Conservation (phyloP, 352 stramenopile species). For the Globisporangium parvum region DNA sequence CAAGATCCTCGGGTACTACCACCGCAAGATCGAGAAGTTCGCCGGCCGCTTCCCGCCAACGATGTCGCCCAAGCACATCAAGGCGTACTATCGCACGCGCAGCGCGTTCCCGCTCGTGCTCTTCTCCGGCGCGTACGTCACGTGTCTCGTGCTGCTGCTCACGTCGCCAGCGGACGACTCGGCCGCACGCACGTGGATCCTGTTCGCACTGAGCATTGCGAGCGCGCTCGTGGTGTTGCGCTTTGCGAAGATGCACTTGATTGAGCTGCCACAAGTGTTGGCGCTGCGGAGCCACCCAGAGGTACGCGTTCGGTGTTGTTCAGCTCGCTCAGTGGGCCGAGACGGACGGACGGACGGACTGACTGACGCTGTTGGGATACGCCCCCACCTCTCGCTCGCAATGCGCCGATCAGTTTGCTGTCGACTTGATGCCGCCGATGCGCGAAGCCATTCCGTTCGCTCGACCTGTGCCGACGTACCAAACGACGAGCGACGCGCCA, state of each 20-base stretch:
- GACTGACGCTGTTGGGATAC: neutral
- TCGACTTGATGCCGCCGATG: slow-evolving; percentile 22
- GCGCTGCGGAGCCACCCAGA: slow-evolving; percentile 55
- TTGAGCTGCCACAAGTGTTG: slow-evolving; percentile 69
- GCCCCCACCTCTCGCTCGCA: neutral
- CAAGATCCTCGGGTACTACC: slow-evolving; percentile 82
- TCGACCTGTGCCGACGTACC: slow-evolving; percentile 40
- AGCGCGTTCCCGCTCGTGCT: slow-evolving; percentile 32
- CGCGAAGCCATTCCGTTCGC: slow-evolving; percentile 59
- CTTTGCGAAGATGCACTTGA: slow-evolving; percentile 63
- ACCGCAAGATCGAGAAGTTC: slow-evolving; percentile 78
- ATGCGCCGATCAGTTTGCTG: slow-evolving; percentile 35
- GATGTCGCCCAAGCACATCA: slow-evolving; percentile 43
- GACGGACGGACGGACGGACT: neutral
- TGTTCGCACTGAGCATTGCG: slow-evolving; percentile 52
- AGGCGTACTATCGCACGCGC: slow-evolving; percentile 41
- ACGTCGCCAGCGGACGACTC: slow-evolving; percentile 26
- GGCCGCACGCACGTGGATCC: slow-evolving; percentile 35
- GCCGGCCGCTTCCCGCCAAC: slow-evolving; percentile 44
- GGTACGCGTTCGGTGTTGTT: slow-evolving; percentile 18
- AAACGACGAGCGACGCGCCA: slow-evolving; percentile 12
- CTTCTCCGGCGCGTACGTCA: slow-evolving; percentile 39
- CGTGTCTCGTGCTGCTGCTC: slow-evolving; percentile 32
- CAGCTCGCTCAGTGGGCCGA: neutral
- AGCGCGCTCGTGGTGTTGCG: slow-evolving; percentile 61